phyloP scores from a whole-genome alignment of 2,329 filamentous ascomycete genomes.

The Pseudogymnoascus sp. region DNA sequence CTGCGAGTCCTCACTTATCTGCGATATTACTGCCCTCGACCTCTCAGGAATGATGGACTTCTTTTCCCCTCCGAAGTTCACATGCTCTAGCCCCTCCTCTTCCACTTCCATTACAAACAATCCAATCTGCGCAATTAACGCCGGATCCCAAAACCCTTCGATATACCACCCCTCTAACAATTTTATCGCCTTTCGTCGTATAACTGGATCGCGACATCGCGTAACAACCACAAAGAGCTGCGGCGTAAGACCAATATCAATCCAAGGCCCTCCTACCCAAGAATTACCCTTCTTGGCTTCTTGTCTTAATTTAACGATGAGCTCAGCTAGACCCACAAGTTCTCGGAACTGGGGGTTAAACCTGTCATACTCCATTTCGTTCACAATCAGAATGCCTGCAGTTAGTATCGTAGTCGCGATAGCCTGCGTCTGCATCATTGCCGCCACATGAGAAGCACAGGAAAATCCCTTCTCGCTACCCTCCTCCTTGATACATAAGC shows the following conservation, averaged over 20 bases:
- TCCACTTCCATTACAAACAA: constrained; percentile 21
- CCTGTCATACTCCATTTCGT: constrained; percentile 18
- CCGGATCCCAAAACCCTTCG: constrained; percentile 17
- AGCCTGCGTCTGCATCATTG: constrained; percentile 17
- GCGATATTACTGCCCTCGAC: constrained; percentile 5
- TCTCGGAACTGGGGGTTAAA: constrained; percentile 14
- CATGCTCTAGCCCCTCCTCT: constrained; percentile 15
- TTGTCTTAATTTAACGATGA: constrained; percentile 9
- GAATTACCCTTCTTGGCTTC: constrained; percentile 12
- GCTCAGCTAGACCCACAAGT: constrained; percentile 13
- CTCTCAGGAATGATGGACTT: neutral
- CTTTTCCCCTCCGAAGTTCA: constrained; percentile 9
- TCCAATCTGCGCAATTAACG: constrained; percentile 14
- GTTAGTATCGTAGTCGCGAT: constrained; percentile 13
- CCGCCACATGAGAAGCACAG: constrained; percentile 11
- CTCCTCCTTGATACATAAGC: neutral
- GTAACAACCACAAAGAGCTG: constrained; percentile 15
- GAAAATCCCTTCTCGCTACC: constrained; percentile 9
- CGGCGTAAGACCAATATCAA: constrained; percentile 20
- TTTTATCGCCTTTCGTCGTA: constrained; percentile 18
- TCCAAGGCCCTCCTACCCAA: constrained; percentile 15
- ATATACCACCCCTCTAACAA: constrained; percentile 15
- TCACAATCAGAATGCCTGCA: constrained; percentile 14
- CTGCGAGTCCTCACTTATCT: constrained; percentile 5
- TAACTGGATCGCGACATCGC: constrained; percentile 17